Conservation (phyloP, 176 grass and related monocot species). For the Paspalum notatum region DNA sequence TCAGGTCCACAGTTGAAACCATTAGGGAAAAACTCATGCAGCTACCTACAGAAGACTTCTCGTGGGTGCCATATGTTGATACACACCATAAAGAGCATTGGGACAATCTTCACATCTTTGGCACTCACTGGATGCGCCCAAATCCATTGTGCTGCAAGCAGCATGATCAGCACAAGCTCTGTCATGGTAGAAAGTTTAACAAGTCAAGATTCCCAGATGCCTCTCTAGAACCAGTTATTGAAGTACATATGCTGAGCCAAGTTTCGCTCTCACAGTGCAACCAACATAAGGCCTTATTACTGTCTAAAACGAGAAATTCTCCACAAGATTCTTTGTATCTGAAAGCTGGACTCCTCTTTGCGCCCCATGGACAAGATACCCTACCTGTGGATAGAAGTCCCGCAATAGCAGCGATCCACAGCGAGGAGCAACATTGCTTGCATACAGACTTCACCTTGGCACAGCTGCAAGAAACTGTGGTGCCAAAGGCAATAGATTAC, state of each 20-base stretch:
- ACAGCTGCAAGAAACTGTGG: background rate
- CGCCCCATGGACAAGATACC: background rate
- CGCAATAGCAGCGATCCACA: background rate
- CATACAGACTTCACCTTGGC: background rate
- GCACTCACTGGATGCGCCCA: background rate
- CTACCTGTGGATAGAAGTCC: background rate
- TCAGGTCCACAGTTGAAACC: background rate
- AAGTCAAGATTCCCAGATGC: background rate
- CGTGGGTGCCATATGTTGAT: background rate
- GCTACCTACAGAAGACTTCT: background rate
- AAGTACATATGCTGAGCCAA: background rate
- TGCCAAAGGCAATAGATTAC: background rate
- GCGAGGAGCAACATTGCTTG: background rate
- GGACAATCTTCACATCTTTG: background rate
- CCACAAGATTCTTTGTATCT: background rate
- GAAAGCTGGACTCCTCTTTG: background rate
- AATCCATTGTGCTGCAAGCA: slow-evolving; percentile 21
- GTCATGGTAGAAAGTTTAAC: background rate
- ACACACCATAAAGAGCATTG: background rate
- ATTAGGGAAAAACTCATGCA: background rate
- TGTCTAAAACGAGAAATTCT: background rate
- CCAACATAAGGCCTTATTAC: background rate
- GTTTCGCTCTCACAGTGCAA: background rate
- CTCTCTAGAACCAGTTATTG: background rate
- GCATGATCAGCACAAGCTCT: background rate